Evolutionary conservation across 176 grass and related monocot genomes (phyloP).

Genomic region (Zizania latifolia): DNA sequence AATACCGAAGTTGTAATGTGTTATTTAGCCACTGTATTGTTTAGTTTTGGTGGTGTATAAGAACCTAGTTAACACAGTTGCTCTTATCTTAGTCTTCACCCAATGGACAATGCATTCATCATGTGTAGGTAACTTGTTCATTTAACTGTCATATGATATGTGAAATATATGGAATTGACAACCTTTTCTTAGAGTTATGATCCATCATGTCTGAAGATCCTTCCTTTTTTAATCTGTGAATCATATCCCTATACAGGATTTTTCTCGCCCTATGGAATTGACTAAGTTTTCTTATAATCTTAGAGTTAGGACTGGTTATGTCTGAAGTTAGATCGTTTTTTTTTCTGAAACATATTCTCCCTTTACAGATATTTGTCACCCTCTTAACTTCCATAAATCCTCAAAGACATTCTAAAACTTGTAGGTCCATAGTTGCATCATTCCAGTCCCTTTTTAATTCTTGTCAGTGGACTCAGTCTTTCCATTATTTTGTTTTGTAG

Average conservation of each 20-base stretch:
- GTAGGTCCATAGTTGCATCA: not conserved
- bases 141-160: not conserved
- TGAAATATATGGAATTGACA: not conserved
- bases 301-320: not conserved
- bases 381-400: not conserved
- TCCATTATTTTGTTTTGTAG: not conserved
- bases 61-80: not conserved
- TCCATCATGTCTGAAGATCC: not conserved
- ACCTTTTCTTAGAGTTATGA: not conserved
- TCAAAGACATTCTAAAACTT: not conserved
- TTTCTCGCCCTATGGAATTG: not conserved
- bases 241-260: not conserved
- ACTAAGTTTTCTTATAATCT: not conserved
- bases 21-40: not conserved
- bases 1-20: not conserved
- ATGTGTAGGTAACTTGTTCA: not conserved
- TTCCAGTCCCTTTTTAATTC: not conserved
- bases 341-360: not conserved
- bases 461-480: not conserved
- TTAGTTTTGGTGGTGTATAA: not conserved
- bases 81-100: not conserved
- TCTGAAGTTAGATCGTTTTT: not conserved
- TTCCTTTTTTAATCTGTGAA: not conserved
- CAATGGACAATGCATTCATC: not conserved
- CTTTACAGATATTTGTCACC: not conserved